Conservation (phyloP, 345 rosid genomes). For the Melastoma malabathricum region DNA sequence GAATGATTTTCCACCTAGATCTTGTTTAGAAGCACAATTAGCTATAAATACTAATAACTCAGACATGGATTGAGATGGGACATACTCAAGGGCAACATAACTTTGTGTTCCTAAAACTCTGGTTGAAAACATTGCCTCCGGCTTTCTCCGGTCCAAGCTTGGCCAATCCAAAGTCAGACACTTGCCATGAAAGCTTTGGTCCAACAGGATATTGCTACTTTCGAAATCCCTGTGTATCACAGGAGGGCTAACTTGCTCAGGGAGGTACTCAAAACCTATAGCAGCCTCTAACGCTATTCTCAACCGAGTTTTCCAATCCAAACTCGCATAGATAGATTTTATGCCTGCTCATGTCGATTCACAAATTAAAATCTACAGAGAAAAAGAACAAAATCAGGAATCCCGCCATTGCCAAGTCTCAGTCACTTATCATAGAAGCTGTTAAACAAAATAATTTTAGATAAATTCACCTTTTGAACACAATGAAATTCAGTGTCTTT, state of each 20-base stretch:
- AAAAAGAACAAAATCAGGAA: not conserved
- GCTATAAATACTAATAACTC: no score
- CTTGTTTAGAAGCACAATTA: no score
- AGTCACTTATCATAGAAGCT: no score
- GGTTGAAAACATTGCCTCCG: constrained; percentile 65
- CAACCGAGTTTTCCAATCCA: constrained; percentile 68
- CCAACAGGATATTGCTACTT: constrained; percentile 64
- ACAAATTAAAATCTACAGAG: not conserved
- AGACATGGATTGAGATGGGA: not conserved
- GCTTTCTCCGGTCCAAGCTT: constrained; percentile 64
- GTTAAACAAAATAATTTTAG: no score
- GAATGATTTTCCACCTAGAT: not conserved
- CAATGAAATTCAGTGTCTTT: no score
- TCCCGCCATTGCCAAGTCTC: no score
- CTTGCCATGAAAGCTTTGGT: constrained; percentile 52
- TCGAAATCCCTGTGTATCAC: constrained; percentile 73
- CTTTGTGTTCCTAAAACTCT: constrained; percentile 73
- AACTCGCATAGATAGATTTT: constrained; percentile 22
- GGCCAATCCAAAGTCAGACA: constrained; percentile 72
- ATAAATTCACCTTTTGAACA: no score
- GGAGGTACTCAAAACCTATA: constrained; percentile 75
- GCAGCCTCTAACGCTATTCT: constrained; percentile 78
- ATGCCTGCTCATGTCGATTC: constrained; percentile 28
- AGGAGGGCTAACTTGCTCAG: constrained; percentile 55
- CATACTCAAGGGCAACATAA: constrained; percentile 73